Base-by-base conservation (phyloP, 176 grass and related monocot genomes). In the Oryza glumipatula region DNA sequence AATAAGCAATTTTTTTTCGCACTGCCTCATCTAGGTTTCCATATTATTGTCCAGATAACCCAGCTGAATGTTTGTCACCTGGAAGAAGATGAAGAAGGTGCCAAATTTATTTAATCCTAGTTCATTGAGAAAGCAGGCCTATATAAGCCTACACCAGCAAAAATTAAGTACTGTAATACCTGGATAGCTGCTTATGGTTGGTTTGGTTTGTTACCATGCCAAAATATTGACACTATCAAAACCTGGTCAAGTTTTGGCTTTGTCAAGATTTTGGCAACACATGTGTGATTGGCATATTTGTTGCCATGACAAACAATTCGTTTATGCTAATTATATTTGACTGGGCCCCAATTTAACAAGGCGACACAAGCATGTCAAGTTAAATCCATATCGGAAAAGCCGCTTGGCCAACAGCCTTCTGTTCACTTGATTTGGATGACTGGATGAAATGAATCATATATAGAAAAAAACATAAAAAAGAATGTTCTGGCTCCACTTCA, bases 401-500 rank as follows among this genome's bases (percentile, higher is more conserved):
- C 11, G 36, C 45, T 36, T 60, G 17, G 26, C 36, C 15, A 65
- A 70, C 41, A 19, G 0, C 32, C 15, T 80, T 73, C 58, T 63
- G 9, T 9, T 64, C 19, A 24, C 47, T 58, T 9, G 48, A 24
- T 8, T 8, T 44, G 74, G 22, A 70, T 7, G n/a, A 51, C 9
- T 11, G 48, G 58, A 68, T 56, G 2, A 80, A 73, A 71, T 23
- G 22, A 19, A 70, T 3, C 67, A 46, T 78, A 24, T 78, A 11
- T 33, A 36, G 7, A 66, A 76, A 70, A 70, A 38, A 19, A 1
- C 22, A 15, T 58, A 43, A 7, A 30, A 43, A 71, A 71, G 0
- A 2, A 16, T 67, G 23, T 33, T 23, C n/a, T 19, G 30, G 76
- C 33, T 78, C 82, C 69, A 73, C 82, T 64, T 58, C 61, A 89